Evolutionary conservation across 495 filamentous ascomycete species (phyloP), one percentile per base, ranked within the genome.

Genomic region (Tricharina praecox): DNA sequence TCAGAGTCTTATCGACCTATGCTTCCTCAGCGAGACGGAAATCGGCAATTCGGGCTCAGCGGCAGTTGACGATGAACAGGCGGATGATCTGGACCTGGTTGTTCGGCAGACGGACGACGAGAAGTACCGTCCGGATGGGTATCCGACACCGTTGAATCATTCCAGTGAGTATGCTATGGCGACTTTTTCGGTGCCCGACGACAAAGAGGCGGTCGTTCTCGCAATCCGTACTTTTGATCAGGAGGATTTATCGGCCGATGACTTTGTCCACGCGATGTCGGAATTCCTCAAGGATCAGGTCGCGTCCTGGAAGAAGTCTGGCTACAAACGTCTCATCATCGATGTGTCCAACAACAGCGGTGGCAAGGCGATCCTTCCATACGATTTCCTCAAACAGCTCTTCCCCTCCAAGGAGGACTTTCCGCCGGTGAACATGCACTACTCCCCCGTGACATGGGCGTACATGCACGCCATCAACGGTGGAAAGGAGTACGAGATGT

Each of bases 291-390:
- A 45, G 9, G 42, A 38, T 18, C 48, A 50, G 34, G 19, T 59
- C 23, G 47, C 38, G 25, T 25, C 40, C 1, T 54, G 44, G 46
- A 36, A 49, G 46, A 18, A 32, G 38, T 13, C 44, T 11, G 3
- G 42, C 41, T 44, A 58, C 32, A 33, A 58, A 45, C 32, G 50
- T 39, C 28, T 56, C 33, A 53, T 56, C 25, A 56, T 53, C 26
- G 53, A 56, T 35, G 42, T 56, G 19, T 50, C 53, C 28, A 40
- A 46, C 26, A 56, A 56, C 20, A 26, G 35, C 13, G 53, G 53
- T 19, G 53, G 53, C 4, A 50, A 53, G 19, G 47, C 43, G 8
- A 50, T 53, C 13, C 50, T 56, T 20, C 53, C 51, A 3, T 56
- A 43, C 34, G 53, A 56, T 50, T 18, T 51, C 23, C 41, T 53